Evolutionary conservation across 2,329 filamentous ascomycete species (phyloP).

Genomic region (Emericellopsis atlantica): DNA sequence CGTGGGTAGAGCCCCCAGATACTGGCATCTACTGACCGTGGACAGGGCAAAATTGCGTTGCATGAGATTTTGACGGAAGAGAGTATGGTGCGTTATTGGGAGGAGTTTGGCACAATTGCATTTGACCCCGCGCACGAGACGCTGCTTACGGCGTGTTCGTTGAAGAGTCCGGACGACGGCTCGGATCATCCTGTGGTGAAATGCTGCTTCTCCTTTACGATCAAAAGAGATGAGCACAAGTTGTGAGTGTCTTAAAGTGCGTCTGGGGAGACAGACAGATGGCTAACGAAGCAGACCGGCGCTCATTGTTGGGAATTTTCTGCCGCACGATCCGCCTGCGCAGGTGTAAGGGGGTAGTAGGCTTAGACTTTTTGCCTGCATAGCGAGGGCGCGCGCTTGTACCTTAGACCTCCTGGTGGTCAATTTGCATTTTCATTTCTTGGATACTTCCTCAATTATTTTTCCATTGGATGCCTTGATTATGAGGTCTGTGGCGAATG

Average conservation of each 20-base stretch:
- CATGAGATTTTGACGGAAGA: conserved; percentile 95
- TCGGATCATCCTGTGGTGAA: conserved; percentile 64
- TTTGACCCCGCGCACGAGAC: conserved; percentile 93
- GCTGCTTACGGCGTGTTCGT: conserved; percentile 80
- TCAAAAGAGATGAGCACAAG: conserved; percentile 86
- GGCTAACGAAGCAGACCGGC: conserved; percentile 51
- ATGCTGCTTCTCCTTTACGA: conserved; percentile 97
- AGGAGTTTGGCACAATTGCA: conserved; percentile 95
- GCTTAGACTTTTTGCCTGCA: not conserved
- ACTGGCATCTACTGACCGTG: not conserved
- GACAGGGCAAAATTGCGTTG: conserved; percentile 79
- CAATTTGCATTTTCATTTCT: not conserved
- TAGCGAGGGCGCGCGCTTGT: not conserved
- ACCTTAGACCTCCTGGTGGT: not conserved
- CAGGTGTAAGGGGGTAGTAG: not conserved
- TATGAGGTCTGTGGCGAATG: too few species aligned
- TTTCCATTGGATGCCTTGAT: too few species aligned
- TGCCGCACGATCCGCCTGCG: conserved; percentile 60
- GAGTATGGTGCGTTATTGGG: conserved; percentile 93
- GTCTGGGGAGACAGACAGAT: not conserved
- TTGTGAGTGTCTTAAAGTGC: conserved; percentile 52
- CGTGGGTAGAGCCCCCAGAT: not conserved
- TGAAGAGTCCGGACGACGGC: conserved; percentile 67
- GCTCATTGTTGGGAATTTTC: conserved; percentile 91
- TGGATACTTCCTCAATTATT: not conserved